Conservation (phyloP, 495 filamentous ascomycete species). For the Acidomyces sp. region DNA sequence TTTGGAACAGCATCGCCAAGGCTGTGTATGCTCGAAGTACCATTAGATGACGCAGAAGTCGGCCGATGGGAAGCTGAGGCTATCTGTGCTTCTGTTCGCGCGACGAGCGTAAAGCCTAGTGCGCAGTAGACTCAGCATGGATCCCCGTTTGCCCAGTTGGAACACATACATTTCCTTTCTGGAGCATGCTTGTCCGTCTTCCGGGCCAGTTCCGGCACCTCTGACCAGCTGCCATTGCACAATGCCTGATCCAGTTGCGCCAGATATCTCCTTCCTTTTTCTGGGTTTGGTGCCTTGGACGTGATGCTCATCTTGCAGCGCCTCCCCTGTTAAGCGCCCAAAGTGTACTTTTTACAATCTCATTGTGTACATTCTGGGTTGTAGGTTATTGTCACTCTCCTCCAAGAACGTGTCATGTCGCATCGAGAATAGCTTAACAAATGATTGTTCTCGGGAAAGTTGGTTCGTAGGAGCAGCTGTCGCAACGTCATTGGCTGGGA, state of each 20-base stretch:
- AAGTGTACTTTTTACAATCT: neutral
- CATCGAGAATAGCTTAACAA: too few species aligned
- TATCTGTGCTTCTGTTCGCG: slow-evolving; percentile 51
- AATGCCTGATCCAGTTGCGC: slow-evolving; percentile 70
- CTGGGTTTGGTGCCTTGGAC: slow-evolving; percentile 27
- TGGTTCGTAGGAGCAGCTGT: too few species aligned
- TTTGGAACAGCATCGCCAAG: slow-evolving; percentile 49
- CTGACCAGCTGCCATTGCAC: slow-evolving; percentile 77
- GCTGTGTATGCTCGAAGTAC: slow-evolving; percentile 29
- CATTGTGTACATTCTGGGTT: neutral
- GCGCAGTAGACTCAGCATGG: neutral
- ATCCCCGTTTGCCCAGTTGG: slow-evolving; percentile 1
- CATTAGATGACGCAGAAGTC: slow-evolving; percentile 27
- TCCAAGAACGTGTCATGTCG: too few species aligned
- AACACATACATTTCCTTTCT: slow-evolving; percentile 60
- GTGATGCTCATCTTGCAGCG: slow-evolving; percentile 7
- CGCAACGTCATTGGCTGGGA: too few species aligned
- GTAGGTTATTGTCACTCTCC: too few species aligned
- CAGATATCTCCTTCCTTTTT: slow-evolving; percentile 70
- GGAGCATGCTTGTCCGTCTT: slow-evolving; percentile 92
- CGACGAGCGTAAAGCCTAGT: slow-evolving; percentile 62
- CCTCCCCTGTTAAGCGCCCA: neutral
- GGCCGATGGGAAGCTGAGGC: slow-evolving; percentile 16
- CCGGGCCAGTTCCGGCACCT: slow-evolving; percentile 74
- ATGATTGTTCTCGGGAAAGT: too few species aligned